Evolutionary conservation across 495 filamentous ascomycete genomes (phyloP).

Genomic region (Neurospora sp.): DNA sequence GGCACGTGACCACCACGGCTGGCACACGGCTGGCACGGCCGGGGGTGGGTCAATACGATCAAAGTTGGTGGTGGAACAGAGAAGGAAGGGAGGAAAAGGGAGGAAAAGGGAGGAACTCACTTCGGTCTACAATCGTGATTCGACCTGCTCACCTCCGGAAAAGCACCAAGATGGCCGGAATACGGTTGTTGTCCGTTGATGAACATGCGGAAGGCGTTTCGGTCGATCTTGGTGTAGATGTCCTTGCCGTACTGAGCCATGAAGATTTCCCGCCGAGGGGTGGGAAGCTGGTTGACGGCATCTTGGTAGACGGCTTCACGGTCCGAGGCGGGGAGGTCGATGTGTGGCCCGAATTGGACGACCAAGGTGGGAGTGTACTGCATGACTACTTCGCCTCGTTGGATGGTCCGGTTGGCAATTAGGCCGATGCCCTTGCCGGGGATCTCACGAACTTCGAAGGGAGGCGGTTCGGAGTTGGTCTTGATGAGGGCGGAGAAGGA

Average conservation of each 20-base stretch:
- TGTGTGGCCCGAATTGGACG: slow-evolving; percentile 19
- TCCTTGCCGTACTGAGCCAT: slow-evolving; percentile 25
- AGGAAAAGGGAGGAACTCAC: too few species aligned
- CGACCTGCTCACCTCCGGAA: slow-evolving; percentile 26
- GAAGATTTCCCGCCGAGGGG: slow-evolving; percentile 13
- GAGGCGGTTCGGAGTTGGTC: slow-evolving; percentile 1
- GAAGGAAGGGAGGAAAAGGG: too few species aligned
- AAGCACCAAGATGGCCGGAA: slow-evolving; percentile 25
- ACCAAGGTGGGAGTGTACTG: slow-evolving; percentile 21
- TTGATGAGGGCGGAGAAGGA: slow-evolving; percentile 3
- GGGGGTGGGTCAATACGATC: too few species aligned
- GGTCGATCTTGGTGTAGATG: slow-evolving; percentile 25
- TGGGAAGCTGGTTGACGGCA: slow-evolving; percentile 22
- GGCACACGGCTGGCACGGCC: too few species aligned
- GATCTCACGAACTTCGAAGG: slow-evolving; percentile 21
- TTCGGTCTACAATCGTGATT: slow-evolving; percentile 39
- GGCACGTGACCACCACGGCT: too few species aligned
- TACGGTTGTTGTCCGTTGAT: slow-evolving; percentile 18
- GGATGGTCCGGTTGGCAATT: slow-evolving; percentile 29
- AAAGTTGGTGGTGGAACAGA: too few species aligned
- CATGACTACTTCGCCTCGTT: slow-evolving; percentile 29
- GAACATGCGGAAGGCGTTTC: slow-evolving; percentile 31
- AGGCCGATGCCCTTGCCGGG: slow-evolving; percentile 31
- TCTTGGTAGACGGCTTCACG: slow-evolving; percentile 19
- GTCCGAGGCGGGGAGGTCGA: slow-evolving; percentile 12